Conservation (phyloP, 2,329 filamentous ascomycete species). For the Colletotrichum siamense region DNA sequence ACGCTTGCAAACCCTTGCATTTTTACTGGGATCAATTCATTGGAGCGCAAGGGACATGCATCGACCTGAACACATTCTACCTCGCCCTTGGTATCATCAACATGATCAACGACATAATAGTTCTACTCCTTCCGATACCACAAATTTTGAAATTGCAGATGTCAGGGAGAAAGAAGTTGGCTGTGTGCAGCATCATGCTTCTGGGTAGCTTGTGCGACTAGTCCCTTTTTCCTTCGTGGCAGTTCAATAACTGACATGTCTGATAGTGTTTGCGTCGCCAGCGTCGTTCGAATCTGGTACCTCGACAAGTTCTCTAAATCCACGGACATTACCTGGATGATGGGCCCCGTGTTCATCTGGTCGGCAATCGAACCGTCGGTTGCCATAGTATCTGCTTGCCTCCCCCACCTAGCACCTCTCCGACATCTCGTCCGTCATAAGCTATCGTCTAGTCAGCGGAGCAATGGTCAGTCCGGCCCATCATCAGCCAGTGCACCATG, state of each 20-base stretch:
- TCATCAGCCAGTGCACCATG: not conserved
- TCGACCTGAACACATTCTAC: slow-evolving; percentile 8
- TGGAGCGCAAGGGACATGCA: not conserved
- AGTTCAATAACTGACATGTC: not conserved
- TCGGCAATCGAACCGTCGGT: slow-evolving; percentile 44
- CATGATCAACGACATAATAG: slow-evolving; percentile 18
- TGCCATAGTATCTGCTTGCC: slow-evolving; percentile 43
- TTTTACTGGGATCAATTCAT: slow-evolving; percentile 23
- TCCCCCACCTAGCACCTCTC: slow-evolving; percentile 40
- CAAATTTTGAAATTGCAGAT: slow-evolving; percentile 19
- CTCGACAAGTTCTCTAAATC: slow-evolving; percentile 6
- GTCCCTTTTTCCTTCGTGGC: not conserved
- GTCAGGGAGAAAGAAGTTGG: slow-evolving; percentile 7
- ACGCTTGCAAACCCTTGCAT: slow-evolving; percentile 4
- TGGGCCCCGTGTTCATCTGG: slow-evolving; percentile 34
- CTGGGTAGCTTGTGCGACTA: slow-evolving; percentile 16
- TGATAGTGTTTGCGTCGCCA: slow-evolving; percentile 7
- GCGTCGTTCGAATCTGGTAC: slow-evolving; percentile 4
- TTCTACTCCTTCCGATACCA: slow-evolving; percentile 15
- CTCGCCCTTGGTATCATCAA: slow-evolving; percentile 15
- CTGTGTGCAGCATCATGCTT: slow-evolving; percentile 15
- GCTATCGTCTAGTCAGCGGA: not conserved
- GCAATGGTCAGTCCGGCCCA: not conserved
- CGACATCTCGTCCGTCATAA: not conserved
- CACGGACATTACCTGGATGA: slow-evolving; percentile 13